phyloP scores from a whole-genome alignment of 106 monocot genomes.

The Acanthochlamys bracteata region DNA sequence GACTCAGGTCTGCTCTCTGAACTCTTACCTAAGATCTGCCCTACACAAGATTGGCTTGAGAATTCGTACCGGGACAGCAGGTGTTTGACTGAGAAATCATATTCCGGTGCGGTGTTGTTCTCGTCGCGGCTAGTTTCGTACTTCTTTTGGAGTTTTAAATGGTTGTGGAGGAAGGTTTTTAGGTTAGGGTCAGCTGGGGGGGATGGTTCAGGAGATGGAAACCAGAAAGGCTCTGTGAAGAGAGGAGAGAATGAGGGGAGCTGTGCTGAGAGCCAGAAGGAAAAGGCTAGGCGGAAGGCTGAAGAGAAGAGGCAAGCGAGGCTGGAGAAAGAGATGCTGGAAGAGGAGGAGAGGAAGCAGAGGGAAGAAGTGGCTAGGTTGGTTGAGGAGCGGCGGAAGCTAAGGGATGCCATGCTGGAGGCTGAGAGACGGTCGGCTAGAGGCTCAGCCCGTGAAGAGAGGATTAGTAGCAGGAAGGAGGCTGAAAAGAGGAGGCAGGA shows the following conservation, averaged over 20 bases:
- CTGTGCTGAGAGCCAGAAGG: conserved; percentile 54
- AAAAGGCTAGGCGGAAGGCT: conserved; percentile 84
- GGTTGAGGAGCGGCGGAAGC: conserved; percentile 75
- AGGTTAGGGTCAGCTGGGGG: conserved; percentile 27
- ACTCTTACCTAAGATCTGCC: conserved; percentile 25
- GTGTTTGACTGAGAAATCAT: conserved; percentile 30
- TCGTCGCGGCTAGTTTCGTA: conserved; percentile 17
- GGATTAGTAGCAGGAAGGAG: conserved; percentile 33
- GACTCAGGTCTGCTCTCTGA: conserved; percentile 7
- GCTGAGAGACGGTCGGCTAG: conserved; percentile 44
- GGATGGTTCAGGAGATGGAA: conserved; percentile 28
- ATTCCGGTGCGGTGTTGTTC: conserved; percentile 22
- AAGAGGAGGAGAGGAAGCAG: conserved; percentile 93
- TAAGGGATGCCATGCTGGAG: conserved; percentile 67
- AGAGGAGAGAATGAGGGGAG: conserved; percentile 35
- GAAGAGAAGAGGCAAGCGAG: conserved; percentile 87
- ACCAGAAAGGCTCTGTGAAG: conserved; percentile 30
- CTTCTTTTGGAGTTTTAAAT: conserved; percentile 27
- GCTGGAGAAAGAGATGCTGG: conserved; percentile 83
- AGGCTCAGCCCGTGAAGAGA: conserved; percentile 22
- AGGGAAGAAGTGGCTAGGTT: conserved; percentile 86
- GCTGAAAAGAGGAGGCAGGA: conserved; percentile 50
- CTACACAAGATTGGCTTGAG: conserved; percentile 26
- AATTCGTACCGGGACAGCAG: conserved; percentile 2
- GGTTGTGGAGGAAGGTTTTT: conserved; percentile 37